Base-by-base conservation (phyloP, 169 alveolate species). In the Plasmodium yoelii region DNA sequence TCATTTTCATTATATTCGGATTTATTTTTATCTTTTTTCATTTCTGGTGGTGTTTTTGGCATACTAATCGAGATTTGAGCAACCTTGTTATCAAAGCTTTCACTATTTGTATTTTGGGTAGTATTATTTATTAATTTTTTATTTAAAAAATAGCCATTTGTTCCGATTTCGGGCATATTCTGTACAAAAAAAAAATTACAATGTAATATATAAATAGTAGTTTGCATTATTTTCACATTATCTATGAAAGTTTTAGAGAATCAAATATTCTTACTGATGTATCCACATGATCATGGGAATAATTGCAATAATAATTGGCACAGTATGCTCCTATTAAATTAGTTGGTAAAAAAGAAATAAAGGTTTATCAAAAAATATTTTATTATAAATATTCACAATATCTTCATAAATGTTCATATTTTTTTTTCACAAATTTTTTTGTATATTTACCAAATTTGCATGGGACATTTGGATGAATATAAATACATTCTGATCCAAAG, bases 401-500 rank as follows among this genome's bases (percentile, higher is more conserved):
- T 19, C 42, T 8, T 24, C 22, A 61, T 24, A 10, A 28, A 61
- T 24, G 13, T 28, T 28, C 71, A n/a, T 28, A 24, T 28, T 10
- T 10, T 57, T 57, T 15, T 15, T 63, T 19, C 13, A 10, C 39
- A 13, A 12, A 44, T 22, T 46, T 46, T 28, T 44, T 42, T 72
- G 46, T 1, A 6, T 15, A 15, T 82, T 24, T 69, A 51, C 96
- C 96, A 88, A 75, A 93, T 55, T 90, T 89, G 67, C 96, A 93
- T 61, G 93, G 92, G 15, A 92, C 88, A 24, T 89, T 80, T 15
- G 96, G 96, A 34, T 93, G 96, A 46, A 92, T 59, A 72, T 91
- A 93, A 51, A 93, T 91, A 68, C 96, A 93, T 53, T 87, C 93
- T 34, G 90, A 51, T 19, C 95, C 96, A 51, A 91, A 93, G 61